Evolutionary conservation across 2,329 filamentous ascomycete genomes (phyloP), one percentile per base, ranked within the genome.

Genomic region (Pleoardoris graminearum): DNA sequence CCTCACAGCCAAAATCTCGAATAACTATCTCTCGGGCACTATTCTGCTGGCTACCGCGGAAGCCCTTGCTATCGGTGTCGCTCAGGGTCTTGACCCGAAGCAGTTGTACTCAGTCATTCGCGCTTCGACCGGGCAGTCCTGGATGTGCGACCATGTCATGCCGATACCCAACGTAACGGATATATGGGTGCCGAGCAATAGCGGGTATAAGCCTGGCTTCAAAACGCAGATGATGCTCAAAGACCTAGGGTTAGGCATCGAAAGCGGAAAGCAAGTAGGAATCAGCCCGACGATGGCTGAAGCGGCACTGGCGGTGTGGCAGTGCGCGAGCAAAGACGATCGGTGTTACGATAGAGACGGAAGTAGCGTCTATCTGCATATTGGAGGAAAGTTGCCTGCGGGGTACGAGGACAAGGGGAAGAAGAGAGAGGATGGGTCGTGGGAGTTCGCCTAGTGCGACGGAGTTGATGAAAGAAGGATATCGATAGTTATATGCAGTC

Each of bases 181-280:
- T n/a, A 57, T 58, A 10, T 68, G 63, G 65, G 66, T 70, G 7
- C 68, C 68, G 33, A 70, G 66, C 48, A 65, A 64, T n/a, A 69
- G 57, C 33, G 68, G 67, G 10, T 70, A 71, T 49, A 64, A 55
- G 37, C 66, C 67, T 0, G 68, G 68, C 1, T 70, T 70, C 47
- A 69, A 68, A 53, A 68, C 67, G 42, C 66, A 69, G 54, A 71
- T 71, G 67, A 68, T 71, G 67, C 48, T 69, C 1, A 71, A 71
- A 43, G 68, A 71, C 51, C 19, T 71, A 30, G 65, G 64, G 1
- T 44, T 71, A 29, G 67, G 65, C 1, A 63, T 70, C 25, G 62
- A 69, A 38, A 53, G 56, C 12, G 67, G 59, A 32, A 65, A 59
- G 25, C 58, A 66, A 50, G 61, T 69, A 7, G 62, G 66, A 1